phyloP scores from a whole-genome alignment of 768 basidiomycete genomes.

The Lentinula aciculospora region DNA sequence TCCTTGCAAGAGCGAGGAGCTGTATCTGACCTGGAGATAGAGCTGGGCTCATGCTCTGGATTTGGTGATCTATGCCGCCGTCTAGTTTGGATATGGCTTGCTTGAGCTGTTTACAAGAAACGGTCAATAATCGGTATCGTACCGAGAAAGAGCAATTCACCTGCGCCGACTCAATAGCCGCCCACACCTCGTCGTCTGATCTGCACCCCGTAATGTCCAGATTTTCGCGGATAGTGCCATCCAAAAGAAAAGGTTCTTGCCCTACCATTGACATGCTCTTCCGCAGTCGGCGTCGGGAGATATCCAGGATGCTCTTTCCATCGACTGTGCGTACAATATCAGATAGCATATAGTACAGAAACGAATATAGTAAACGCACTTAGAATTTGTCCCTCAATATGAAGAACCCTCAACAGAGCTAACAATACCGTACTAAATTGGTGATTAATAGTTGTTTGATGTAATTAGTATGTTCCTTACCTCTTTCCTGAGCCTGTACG shows the following conservation, averaged over 20 bases:
- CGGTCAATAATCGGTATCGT: not conserved
- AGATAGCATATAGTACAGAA: not conserved
- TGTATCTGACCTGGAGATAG: conserved; percentile 22
- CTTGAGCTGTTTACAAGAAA: conserved; percentile 2
- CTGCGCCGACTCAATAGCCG: conserved; percentile 9
- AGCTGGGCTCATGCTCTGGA: conserved; percentile 4
- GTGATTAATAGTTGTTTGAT: conserved; percentile 15
- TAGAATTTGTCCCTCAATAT: conserved; percentile 34
- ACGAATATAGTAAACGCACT: not conserved
- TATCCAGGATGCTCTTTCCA: conserved; percentile 41
- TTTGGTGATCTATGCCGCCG: conserved; percentile 8
- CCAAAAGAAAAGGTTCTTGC: conserved; percentile 36
- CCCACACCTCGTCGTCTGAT: conserved; percentile 11
- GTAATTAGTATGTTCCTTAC: conserved; percentile 55
- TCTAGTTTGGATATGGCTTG: conserved; percentile 7
- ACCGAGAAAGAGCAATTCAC: not conserved
- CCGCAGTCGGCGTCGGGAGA: conserved; percentile 42
- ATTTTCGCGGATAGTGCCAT: conserved; percentile 40
- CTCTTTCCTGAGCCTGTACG: conserved; percentile 18
- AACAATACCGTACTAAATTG: conserved; percentile 32
- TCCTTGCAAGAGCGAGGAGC: conserved; percentile 49
- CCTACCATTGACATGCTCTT: conserved; percentile 17
- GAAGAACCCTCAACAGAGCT: conserved; percentile 39
- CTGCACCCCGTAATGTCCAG: conserved; percentile 18
- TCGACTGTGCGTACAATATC: conserved; percentile 13